phyloP scores from a whole-genome alignment of 2,329 filamentous ascomycete genomes.

The Cercospora berteroae region DNA sequence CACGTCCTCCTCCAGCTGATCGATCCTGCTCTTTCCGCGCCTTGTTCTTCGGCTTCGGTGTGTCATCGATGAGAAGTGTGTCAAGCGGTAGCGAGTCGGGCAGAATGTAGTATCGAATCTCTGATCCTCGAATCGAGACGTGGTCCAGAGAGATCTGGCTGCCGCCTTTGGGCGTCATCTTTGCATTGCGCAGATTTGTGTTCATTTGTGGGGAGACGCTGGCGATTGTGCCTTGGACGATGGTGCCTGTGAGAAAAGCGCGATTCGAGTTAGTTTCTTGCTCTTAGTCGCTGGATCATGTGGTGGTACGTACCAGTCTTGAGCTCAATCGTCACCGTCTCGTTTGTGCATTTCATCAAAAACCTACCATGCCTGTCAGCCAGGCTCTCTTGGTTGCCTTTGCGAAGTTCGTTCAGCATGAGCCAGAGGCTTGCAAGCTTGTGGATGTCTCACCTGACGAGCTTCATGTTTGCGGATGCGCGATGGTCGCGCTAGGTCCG shows the following conservation, averaged over 20 bases:
- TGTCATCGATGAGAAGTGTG: conserved; percentile 91
- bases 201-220: conserved; percentile 99
- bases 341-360: conserved; percentile 98
- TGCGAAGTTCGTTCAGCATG: conserved; percentile 48
- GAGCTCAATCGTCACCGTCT: conserved; percentile 96
- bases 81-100: conserved; percentile 94
- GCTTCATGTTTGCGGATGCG: conserved; percentile 71
- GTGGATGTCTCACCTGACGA: conserved; percentile 73
- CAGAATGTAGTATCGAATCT: conserved; percentile 94
- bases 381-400: conserved; percentile 43
- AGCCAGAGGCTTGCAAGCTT: conserved; percentile 34
- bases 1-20: conserved; percentile 42
- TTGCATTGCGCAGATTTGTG: conserved; percentile 89
- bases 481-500: conserved; percentile 6
- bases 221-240: conserved; percentile 94
- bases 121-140: conserved; percentile 95
- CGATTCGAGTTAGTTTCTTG: conserved; percentile 6
- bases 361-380: conserved; percentile 62
- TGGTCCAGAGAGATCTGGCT: conserved; percentile 86
- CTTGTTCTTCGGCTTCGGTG: conserved; percentile 99
- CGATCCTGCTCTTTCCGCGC: conserved; percentile 78
- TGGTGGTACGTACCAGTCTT: conserved; percentile 73
- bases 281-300: neutral
- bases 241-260: conserved; percentile 64
- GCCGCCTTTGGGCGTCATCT: conserved; percentile 89